These are phyloP conservation scores for Albatrellus ellisii DNA, from an alignment of 768 basidiomycete species.

Conservation along the genomic window DNA sequence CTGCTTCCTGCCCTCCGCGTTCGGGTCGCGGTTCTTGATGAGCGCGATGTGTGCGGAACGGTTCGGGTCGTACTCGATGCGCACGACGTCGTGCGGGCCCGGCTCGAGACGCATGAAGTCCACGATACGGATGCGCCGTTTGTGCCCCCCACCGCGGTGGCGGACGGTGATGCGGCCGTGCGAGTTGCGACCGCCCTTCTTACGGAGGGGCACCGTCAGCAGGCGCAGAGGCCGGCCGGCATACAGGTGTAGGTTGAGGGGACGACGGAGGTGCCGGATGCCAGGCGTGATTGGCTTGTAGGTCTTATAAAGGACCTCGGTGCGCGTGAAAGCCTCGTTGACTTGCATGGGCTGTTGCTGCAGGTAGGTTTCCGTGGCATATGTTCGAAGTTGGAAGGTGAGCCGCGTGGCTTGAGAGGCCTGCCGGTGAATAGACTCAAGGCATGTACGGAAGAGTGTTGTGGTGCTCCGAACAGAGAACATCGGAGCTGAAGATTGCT, in stretches of 20 bases:
- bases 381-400: slow-evolving; percentile 17
- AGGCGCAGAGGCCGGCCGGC: slow-evolving; percentile 72
- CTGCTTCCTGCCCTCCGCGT: slow-evolving; percentile 36
- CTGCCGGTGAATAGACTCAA: neutral
- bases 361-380: slow-evolving; percentile 24
- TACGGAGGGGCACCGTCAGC: slow-evolving; percentile 72
- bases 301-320: slow-evolving; percentile 60
- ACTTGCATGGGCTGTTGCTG: slow-evolving; percentile 21
- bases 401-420: slow-evolving; percentile 8
- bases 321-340: slow-evolving; percentile 34
- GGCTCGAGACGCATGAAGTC: slow-evolving; percentile 75
- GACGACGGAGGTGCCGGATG: slow-evolving; percentile 77
- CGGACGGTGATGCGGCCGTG: slow-evolving; percentile 82
- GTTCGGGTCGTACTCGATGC: slow-evolving; percentile 96
- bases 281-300: slow-evolving; percentile 84
- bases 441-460: slow-evolving; percentile 6
- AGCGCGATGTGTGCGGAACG: slow-evolving; percentile 92
- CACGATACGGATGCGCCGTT: slow-evolving; percentile 68
- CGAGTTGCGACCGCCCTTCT: slow-evolving; percentile 76
- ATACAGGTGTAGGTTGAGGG: slow-evolving; percentile 72
- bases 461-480: slow-evolving; percentile 6
- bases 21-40: slow-evolving; percentile 46
- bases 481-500: slow-evolving; percentile 4
- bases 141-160: slow-evolving; percentile 85
- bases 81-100: slow-evolving; percentile 79